Conservation (phyloP, 768 basidiomycete genomes). For the Tricholoma hemisulphureum region DNA sequence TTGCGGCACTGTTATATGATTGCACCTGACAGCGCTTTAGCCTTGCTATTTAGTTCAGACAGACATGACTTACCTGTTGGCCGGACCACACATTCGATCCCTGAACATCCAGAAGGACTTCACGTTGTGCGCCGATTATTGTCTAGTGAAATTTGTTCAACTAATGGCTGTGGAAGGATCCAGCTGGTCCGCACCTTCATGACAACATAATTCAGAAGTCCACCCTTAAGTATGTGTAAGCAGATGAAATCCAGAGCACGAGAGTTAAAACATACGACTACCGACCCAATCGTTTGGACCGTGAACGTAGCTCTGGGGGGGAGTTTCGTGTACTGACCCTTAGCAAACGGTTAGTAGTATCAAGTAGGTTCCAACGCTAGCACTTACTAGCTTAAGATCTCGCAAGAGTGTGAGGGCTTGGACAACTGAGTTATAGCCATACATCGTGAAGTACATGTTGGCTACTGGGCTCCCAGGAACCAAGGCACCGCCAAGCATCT, state of each 20-base stretch:
- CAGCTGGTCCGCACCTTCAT: slow-evolving; percentile 44
- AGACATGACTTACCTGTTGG: slow-evolving; percentile 35
- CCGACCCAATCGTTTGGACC: slow-evolving; percentile 51
- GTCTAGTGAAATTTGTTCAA: slow-evolving; percentile 10
- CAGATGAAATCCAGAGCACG: background rate
- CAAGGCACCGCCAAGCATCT: slow-evolving; percentile 47
- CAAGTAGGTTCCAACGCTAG: slow-evolving; percentile 3
- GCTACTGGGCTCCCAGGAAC: slow-evolving; percentile 44
- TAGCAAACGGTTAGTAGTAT: slow-evolving; percentile 2
- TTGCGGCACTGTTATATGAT: slow-evolving; percentile 49
- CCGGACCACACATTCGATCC: slow-evolving; percentile 57
- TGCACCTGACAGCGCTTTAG: slow-evolving; percentile 28
- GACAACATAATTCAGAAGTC: slow-evolving; percentile 48
- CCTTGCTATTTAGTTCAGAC: background rate
- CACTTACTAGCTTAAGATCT: slow-evolving; percentile 32
- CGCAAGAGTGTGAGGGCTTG: slow-evolving; percentile 27
- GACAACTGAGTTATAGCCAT: slow-evolving; percentile 32
- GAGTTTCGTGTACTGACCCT: slow-evolving; percentile 49
- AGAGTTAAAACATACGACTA: slow-evolving; percentile 36
- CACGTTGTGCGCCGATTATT: slow-evolving; percentile 33
- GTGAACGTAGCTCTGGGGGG: slow-evolving; percentile 58
- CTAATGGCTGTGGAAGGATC: slow-evolving; percentile 1
- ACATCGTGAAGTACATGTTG: slow-evolving; percentile 38
- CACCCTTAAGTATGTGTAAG: slow-evolving; percentile 33
- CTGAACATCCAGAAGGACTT: slow-evolving; percentile 42